Evolutionary conservation across 164 flowering plant genomes (phyloP), one percentile per base, ranked within the genome.

Genomic region (Berberis thunbergii): DNA sequence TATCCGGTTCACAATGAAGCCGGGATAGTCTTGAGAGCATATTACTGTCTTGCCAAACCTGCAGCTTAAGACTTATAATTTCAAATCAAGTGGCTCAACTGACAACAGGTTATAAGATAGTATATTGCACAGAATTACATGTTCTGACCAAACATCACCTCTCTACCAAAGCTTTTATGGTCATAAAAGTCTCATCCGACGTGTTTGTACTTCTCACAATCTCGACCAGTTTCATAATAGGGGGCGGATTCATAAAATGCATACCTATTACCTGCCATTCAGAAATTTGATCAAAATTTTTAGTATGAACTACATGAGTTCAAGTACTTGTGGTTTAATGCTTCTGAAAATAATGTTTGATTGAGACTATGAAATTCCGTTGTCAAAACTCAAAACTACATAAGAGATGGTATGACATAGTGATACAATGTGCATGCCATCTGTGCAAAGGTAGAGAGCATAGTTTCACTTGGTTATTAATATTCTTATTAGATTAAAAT

Each of bases 171-270:
- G 80, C 63, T 74, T 86, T 88, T 44, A 87, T 77, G 8, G 79
- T 70, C 59, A 41, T 44, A 57, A 83, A 93, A 59, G 96, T 88
- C 61, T 77, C 87, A 61, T 91, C 82, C 41, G 99, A 91, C 58
- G 97, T 94, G 69, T 87, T 86, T 11, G 84, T 87, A 49, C 99
- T 96, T 68, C 96, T 80, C 48, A 89, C 75, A 68, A 94, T 86
- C 83, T 94, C 99, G 41, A 94, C 88, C 59, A 91, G 72, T 68
- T 85, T 91, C 96, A 91, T 94, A 38, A 86, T 72, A 42, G 97
- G 96, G 63, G 96, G 95, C 60, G 98, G 97, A 64, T 94, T 87
- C 96, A 94, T 89, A 63, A 94, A 91, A 72, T 94, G 97, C 97
- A 94, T 91, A 39, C 97, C 97, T 74, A 91, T 91, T 44, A 94